These are phyloP conservation scores for Parastagonospora nodorum DNA, from an alignment of 2,329 filamentous ascomycete species.

Conservation along the genomic window DNA sequence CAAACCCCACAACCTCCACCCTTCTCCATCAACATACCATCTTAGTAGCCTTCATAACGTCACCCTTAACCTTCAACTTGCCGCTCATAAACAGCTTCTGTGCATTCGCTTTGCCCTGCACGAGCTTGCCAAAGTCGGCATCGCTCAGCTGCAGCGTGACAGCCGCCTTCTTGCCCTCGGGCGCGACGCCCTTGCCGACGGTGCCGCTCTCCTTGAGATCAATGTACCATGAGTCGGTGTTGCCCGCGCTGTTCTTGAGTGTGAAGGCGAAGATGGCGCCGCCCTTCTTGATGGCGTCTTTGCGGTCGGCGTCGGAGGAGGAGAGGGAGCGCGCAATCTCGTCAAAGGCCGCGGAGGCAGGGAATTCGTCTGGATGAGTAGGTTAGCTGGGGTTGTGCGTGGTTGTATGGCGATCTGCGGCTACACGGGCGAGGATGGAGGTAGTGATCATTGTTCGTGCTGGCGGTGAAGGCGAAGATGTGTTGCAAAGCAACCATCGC, in stretches of 20 bases:
- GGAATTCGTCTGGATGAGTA: slow-evolving; percentile 65
- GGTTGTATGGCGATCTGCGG: neutral
- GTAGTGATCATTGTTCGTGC: no score
- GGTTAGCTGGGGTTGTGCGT: neutral
- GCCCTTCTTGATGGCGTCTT: slow-evolving; percentile 87
- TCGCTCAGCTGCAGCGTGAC: slow-evolving; percentile 88
- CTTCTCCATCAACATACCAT: slow-evolving; percentile 50
- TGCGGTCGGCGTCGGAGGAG: slow-evolving; percentile 72
- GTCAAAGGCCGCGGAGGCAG: slow-evolving; percentile 90
- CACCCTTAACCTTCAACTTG: slow-evolving; percentile 97
- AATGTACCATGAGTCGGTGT: slow-evolving; percentile 88
- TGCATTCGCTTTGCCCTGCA: slow-evolving; percentile 87
- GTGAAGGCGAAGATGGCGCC: slow-evolving; percentile 89
- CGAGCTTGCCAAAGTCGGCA: slow-evolving; percentile 81
- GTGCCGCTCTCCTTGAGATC: slow-evolving; percentile 90
- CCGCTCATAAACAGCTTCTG: slow-evolving; percentile 98
- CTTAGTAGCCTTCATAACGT: slow-evolving; percentile 98
- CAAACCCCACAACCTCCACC: neutral
- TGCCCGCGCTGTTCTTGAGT: slow-evolving; percentile 82
- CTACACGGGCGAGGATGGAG: neutral
- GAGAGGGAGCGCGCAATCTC: slow-evolving; percentile 75
- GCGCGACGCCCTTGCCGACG: slow-evolving; percentile 75
- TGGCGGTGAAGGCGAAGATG: neutral
- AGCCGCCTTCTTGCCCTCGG: slow-evolving; percentile 76
- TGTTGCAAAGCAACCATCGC: no score